A percentile compares a stretch with the other conserved stretches of the same genome.
phyloP scores from a whole-genome alignment of 2,329 filamentous ascomycete species.

The Fusarium keratoplasticum region DNA sequence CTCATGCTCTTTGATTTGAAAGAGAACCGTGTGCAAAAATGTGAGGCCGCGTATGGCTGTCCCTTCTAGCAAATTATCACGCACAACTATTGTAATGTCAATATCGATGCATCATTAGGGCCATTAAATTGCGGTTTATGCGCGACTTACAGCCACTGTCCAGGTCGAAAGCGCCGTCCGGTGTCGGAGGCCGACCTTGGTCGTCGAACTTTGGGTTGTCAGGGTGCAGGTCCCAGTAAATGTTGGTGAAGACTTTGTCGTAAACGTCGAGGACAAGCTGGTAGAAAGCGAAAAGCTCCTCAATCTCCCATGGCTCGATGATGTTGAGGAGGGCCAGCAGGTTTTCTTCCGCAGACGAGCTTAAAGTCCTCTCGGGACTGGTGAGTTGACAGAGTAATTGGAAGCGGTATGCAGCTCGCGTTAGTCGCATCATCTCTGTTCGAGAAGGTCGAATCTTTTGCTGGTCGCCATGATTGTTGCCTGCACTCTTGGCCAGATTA shows the following conservation, averaged over 20 bases:
- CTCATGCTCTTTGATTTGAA: neutral
- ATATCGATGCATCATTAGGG: neutral
- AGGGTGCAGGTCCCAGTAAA: neutral
- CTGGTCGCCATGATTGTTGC: neutral
- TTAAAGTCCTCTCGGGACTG: neutral
- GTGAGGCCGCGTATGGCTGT: neutral
- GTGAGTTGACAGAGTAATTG: constrained; percentile 14
- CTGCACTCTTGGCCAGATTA: neutral
- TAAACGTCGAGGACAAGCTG: neutral
- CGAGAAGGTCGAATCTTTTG: neutral
- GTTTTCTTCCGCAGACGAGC: neutral
- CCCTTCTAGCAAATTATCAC: neutral
- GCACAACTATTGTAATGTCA: neutral
- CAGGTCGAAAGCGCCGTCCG: neutral
- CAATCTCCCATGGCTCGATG: neutral
- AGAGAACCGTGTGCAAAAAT: neutral
- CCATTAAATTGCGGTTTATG: neutral
- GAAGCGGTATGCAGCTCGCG: constrained; percentile 24
- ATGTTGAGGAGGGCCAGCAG: neutral
- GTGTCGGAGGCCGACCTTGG: neutral
- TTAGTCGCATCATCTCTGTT: constrained; percentile 15
- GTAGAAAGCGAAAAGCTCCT: neutral
- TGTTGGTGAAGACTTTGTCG: neutral
- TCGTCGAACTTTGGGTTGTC: neutral
- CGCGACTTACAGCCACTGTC: neutral